Evolutionary conservation across 345 rosid species (phyloP).

Genomic region (Melaleuca quinquenervia): DNA sequence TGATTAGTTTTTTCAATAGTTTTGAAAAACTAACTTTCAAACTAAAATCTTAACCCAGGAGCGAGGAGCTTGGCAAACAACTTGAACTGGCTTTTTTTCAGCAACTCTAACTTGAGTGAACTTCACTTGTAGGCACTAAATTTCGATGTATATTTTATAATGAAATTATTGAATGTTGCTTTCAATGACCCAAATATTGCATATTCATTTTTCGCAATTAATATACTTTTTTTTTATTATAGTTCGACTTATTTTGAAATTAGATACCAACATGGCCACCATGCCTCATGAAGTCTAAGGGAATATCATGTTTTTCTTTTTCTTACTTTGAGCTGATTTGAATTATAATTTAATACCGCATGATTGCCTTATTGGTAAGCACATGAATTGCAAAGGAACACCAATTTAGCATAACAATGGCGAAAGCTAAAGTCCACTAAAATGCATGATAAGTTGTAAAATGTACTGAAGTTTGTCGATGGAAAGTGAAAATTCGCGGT

Average conservation of each 20-base stretch:
- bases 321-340: not conserved
- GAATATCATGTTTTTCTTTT: no score
- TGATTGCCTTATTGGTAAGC: not conserved
- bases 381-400: not conserved
- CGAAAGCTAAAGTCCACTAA: not conserved
- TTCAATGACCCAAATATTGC: no score
- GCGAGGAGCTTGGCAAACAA: not conserved
- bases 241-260: no score
- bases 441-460: not conserved
- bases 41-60: not conserved
- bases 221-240: fast-evolving
- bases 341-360: not conserved
- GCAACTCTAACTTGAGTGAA: not conserved
- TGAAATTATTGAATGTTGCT: no score
- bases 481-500: not conserved
- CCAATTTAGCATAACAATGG: not conserved
- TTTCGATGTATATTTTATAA: no score
- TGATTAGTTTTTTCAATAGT: not conserved
- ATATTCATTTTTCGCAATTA: not conserved
- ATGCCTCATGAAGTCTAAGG: not conserved
- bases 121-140: not conserved
- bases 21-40: not conserved
- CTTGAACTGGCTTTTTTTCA: not conserved
- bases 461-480: not conserved
- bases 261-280: no score